Evolutionary conservation across 2,329 filamentous ascomycete species (phyloP).

Genomic region (Cladophialophora exuberans): DNA sequence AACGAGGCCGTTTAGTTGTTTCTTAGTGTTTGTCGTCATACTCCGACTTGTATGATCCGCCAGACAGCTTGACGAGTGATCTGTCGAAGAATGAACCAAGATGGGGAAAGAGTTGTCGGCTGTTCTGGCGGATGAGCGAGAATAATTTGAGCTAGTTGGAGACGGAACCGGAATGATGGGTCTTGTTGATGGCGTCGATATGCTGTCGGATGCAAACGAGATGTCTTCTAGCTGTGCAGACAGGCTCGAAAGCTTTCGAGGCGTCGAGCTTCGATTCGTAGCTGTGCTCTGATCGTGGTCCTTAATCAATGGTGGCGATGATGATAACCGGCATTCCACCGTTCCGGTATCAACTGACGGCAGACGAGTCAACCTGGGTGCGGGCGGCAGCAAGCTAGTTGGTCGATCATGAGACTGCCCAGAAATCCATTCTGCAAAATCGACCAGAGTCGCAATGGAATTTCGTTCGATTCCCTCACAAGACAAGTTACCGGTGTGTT

Average conservation of each 20-base stretch:
- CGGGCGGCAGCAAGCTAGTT: conserved; percentile 20
- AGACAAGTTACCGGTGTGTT: not conserved
- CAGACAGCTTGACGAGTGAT: not conserved
- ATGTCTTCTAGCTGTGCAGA: conserved; percentile 6
- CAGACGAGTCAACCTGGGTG: conserved; percentile 1
- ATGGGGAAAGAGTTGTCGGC: not conserved
- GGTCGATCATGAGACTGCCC: conserved; percentile 5
- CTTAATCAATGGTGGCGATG: not conserved
- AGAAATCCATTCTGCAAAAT: conserved; percentile 15
- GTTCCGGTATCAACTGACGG: not conserved
- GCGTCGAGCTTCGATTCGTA: conserved; percentile 2
- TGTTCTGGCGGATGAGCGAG: conserved; percentile 4
- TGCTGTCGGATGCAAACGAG: not conserved
- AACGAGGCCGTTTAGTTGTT: not conserved
- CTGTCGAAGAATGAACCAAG: not conserved
- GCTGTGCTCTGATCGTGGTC: not conserved
- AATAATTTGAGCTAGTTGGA: conserved; percentile 20
- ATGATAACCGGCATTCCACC: conserved; percentile 22
- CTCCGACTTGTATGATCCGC: not conserved
- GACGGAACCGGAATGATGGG: conserved; percentile 25
- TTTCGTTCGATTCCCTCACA: not conserved
- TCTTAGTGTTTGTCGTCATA: not conserved
- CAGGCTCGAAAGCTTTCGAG: not conserved
- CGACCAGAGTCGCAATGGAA: conserved; percentile 12
- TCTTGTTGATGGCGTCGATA: conserved; percentile 3